These are phyloP conservation scores for Citrus sp. DNA, from an alignment of 345 rosid species.

Conservation along the genomic window DNA sequence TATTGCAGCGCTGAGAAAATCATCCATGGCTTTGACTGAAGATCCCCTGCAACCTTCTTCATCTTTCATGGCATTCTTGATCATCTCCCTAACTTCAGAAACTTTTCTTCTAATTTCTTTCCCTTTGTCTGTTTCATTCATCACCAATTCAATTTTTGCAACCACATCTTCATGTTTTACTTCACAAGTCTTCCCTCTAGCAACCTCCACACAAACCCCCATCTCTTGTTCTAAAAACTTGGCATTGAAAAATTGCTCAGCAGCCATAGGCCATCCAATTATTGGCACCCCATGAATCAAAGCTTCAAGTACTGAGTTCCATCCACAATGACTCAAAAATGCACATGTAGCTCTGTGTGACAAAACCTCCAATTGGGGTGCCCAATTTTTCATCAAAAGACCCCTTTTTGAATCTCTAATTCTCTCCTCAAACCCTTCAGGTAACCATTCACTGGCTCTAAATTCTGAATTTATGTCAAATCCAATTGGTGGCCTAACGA, in stretches of 20 bases:
- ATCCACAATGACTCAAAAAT: slow-evolving; percentile 39
- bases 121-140: slow-evolving; percentile 46
- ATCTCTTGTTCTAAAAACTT: slow-evolving; percentile 24
- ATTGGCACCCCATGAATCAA: slow-evolving; percentile 26
- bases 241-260: slow-evolving; percentile 30
- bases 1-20: slow-evolving; percentile 32
- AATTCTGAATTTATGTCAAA: slow-evolving; percentile 34
- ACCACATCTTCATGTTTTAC: slow-evolving; percentile 34
- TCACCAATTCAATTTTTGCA: slow-evolving; percentile 45
- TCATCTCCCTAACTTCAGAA: slow-evolving; percentile 28
- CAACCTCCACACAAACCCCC: slow-evolving; percentile 31
- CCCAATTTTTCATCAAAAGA: slow-evolving; percentile 12
- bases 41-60: slow-evolving; percentile 25
- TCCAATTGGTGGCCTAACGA: slow-evolving; percentile 28
- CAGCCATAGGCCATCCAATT: slow-evolving; percentile 29
- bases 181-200: slow-evolving; percentile 20
- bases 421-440: slow-evolving; percentile 32
- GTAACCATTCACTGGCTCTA: slow-evolving; percentile 26
- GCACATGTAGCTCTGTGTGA: slow-evolving; percentile 21
- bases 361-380: slow-evolving; percentile 31
- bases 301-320: slow-evolving; percentile 39
- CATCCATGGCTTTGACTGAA: slow-evolving; percentile 35
- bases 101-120: slow-evolving; percentile 45
- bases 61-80: slow-evolving; percentile 30
- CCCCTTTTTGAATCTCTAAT: slow-evolving; percentile 13